Conservation (phyloP, 2,329 filamentous ascomycete genomes). For the Cladosporium sp. region DNA sequence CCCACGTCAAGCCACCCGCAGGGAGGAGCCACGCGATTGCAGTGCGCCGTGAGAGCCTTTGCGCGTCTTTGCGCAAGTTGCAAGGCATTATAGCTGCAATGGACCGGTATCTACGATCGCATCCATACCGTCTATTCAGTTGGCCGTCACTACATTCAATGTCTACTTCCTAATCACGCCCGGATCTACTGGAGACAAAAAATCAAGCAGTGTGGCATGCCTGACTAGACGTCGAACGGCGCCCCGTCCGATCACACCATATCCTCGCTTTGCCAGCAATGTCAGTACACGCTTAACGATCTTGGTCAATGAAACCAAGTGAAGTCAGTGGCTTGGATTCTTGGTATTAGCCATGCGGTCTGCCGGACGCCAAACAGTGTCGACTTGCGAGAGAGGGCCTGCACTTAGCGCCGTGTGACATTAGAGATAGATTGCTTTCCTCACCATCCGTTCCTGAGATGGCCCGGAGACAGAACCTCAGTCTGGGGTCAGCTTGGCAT, state of each 20-base stretch:
- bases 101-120: background rate
- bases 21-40: background rate
- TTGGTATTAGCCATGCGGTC: background rate
- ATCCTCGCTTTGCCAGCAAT: no score
- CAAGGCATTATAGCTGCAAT: background rate
- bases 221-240: no score
- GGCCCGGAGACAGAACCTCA: slow-evolving; percentile 1
- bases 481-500: slow-evolving; percentile 8
- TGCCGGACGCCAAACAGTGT: no score
- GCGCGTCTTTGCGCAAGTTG: slow-evolving; percentile 9
- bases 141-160: no score
- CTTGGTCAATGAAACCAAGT: slow-evolving; percentile 3
- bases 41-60: slow-evolving; percentile 2
- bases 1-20: no score
- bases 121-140: no score
- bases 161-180: no score
- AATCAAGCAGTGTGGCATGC: no score
- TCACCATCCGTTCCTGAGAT: slow-evolving; percentile 9
- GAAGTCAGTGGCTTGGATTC: slow-evolving; percentile 1
- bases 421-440: slow-evolving; percentile 9
- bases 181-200: no score
- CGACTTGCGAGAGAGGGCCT: background rate
- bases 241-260: no score
- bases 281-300: no score
- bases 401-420: slow-evolving; percentile 3